Conservation (phyloP, 2,329 filamentous ascomycete genomes). For the Xylariaceae sp. region DNA sequence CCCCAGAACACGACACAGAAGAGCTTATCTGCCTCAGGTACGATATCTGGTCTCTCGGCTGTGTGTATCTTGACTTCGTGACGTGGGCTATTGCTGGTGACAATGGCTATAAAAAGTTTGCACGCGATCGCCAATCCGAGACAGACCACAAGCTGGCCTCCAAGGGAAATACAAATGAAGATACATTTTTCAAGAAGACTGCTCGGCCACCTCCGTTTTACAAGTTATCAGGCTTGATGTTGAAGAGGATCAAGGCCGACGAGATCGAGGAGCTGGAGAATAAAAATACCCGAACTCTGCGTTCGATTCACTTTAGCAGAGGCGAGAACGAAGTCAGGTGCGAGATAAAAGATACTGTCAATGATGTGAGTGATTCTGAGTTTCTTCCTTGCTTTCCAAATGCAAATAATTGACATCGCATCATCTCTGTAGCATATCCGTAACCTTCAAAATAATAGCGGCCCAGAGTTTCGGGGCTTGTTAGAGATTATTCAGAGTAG, state of each 20-base stretch:
- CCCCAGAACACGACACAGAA: constrained; percentile 11
- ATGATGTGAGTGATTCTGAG: neutral
- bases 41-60: constrained; percentile 25
- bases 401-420: neutral
- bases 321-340: neutral
- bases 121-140: neutral
- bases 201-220: neutral
- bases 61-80: constrained; percentile 22
- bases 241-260: no score
- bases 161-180: constrained; percentile 1
- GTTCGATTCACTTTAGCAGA: neutral
- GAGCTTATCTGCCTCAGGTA: constrained; percentile 1
- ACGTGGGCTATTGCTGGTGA: constrained; percentile 15
- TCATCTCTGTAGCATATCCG: neutral
- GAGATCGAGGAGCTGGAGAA: no score
- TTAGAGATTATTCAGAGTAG: neutral
- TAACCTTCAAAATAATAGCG: neutral
- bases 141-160: neutral
- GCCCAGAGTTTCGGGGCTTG: constrained; percentile 1
- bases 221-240: no score
- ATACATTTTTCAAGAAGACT: constrained; percentile 11
- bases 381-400: neutral
- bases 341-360: neutral
- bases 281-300: neutral
- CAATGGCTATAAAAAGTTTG: neutral